Conservation (phyloP, 108 stramenopile species). For the Bacterosira constricta region DNA sequence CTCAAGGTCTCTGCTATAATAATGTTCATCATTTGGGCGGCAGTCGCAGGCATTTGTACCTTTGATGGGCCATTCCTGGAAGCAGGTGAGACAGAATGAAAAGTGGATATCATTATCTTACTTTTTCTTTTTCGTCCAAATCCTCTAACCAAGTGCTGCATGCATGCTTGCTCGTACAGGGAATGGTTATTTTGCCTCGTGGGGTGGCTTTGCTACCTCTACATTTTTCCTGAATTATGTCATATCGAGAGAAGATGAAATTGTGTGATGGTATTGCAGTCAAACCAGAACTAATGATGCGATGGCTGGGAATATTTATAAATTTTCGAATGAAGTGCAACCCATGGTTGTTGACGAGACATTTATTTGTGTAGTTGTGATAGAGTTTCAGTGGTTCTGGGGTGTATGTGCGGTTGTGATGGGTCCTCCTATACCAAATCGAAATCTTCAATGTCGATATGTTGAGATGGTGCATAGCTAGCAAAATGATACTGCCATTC, state of each 20-base stretch:
- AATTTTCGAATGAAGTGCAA: too few species aligned
- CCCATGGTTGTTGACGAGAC: too few species aligned
- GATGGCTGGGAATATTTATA: too few species aligned
- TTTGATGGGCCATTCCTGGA: conserved; percentile 57
- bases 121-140: background rate
- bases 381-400: too few species aligned
- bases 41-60: conserved; percentile 41
- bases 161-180: conserved; percentile 18
- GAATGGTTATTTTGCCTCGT: conserved; percentile 74
- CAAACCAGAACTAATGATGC: too few species aligned
- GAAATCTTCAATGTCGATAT: too few species aligned
- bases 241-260: conserved; percentile 35
- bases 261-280: conserved; percentile 23
- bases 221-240: conserved; percentile 26
- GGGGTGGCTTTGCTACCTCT: conserved; percentile 50
- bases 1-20: conserved; percentile 22
- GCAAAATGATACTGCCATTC: too few species aligned
- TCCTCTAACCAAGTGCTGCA: too few species aligned
- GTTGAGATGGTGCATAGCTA: too few species aligned
- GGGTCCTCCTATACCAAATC: too few species aligned
- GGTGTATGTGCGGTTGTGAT: too few species aligned
- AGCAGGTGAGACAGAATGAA: conserved; percentile 33
- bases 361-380: background rate
- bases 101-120: background rate
- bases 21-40: conserved; percentile 31